These are phyloP conservation scores for Dictyostelium purpureum DNA, from an alignment of 78 protist species.

Conservation along the genomic window DNA sequence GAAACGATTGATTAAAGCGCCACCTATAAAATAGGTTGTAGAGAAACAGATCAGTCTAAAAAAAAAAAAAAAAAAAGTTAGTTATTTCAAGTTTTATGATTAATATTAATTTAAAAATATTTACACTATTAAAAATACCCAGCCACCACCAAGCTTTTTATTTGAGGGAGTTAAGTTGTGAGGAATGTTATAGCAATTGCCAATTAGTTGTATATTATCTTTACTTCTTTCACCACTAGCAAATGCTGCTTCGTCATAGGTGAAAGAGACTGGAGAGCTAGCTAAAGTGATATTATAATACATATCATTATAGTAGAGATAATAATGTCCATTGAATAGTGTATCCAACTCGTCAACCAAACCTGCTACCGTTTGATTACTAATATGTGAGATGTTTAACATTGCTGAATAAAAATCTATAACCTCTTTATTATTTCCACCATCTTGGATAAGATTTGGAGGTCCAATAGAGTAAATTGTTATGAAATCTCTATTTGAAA, in stretches of 20 bases:
- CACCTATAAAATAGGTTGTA: slow-evolving; percentile 21
- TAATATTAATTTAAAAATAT: neutral
- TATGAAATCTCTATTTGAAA: slow-evolving; percentile 27
- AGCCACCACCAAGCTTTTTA: slow-evolving; percentile 43
- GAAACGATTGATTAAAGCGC: slow-evolving; percentile 34
- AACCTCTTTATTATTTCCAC: neutral
- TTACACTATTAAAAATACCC: slow-evolving; percentile 69
- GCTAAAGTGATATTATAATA: slow-evolving; percentile 46
- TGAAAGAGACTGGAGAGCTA: neutral
- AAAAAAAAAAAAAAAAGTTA: neutral
- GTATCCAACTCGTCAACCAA: neutral
- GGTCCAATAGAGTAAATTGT: slow-evolving; percentile 1
- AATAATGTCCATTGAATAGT: slow-evolving; percentile 25
- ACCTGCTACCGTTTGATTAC: slow-evolving; percentile 1
- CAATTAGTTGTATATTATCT: neutral
- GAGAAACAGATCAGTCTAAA: neutral
- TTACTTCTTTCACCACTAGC: slow-evolving; percentile 13
- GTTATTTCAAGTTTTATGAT: neutral
- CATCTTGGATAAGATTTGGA: neutral
- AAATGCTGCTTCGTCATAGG: slow-evolving; percentile 7
- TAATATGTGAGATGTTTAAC: neutral
- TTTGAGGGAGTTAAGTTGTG: neutral
- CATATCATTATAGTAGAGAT: neutral
- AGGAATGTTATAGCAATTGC: neutral
- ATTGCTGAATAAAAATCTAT: slow-evolving; percentile 10